Evolutionary conservation across 352 stramenopile genomes (phyloP), one percentile per base, ranked within the genome.

Genomic region (Pythium phragmitis): DNA sequence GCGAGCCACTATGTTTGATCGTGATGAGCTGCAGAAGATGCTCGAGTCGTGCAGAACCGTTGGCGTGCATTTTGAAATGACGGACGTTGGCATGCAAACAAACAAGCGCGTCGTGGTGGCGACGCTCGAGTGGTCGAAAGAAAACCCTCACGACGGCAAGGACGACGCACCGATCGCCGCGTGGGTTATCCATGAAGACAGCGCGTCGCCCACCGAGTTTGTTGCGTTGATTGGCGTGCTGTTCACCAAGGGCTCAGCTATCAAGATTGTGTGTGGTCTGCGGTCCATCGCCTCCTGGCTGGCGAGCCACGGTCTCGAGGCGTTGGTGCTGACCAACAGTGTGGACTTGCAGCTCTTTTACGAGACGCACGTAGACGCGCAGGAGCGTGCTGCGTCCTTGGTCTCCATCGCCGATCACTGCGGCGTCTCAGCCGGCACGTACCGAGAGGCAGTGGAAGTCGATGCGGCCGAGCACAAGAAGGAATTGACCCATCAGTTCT

Each of bases 291-390:
- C 48, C 0, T 47, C 57, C 5, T 69, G 63, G 63, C 50, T 69
- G 43, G 53, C 51, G 34, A 50, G 46, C 8, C 48, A 69, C 49
- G 55, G 55, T 0, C 37, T 65, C 8, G 16, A 1, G 7, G 46
- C 54, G 12, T n/a, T 37, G 1, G 28, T 43, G 36, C 21, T 11
- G 14, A 55, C 14, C 39, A 76, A 76, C 23, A 63, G 57, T 34
- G 41, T 76, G 7, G 74, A 78, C n/a, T 56, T 81, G 33, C 68
- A 81, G 48, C 55, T 81, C 16, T 26, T 42, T 16, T 55, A 55
- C 33, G 26, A 55, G 30, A 28, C 13, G 28, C 48, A 55, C 16
- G 56, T 72, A 3, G 62, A 75, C n/a, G 36, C 56, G 4, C 26
- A 39, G 2, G 19, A 26, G 13, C 59, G 68, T 17, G 43, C 56